Evolutionary conservation across 805 yeast genomes (phyloP), one percentile per base, ranked within the genome.

Genomic region (Starmerella apis): DNA sequence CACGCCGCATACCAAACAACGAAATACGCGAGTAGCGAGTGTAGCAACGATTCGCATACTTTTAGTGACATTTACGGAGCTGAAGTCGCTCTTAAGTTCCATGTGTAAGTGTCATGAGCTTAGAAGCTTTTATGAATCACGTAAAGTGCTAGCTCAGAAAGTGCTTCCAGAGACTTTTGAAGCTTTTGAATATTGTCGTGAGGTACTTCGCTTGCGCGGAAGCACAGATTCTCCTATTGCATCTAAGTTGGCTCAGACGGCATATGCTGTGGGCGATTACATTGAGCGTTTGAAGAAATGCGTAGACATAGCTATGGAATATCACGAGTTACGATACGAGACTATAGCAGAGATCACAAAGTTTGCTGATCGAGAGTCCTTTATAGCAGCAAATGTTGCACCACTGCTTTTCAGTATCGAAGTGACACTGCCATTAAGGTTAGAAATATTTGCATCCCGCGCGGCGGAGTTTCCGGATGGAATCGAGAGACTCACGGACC

Each of bases 141-240:
- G 52, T 3, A 35, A 16, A 11, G 13, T 22, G 13, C 33, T 53
- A 2, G n/a, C 24, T 6, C 45, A 44, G 14, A 25, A 46, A 6
- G 49, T 46, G 25, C 28, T 53, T 8, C 47, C 50, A 1, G 54
- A 43, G 19, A 10, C 44, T 4, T 8, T 37, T 14, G 39, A 13
- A 11, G 50, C 49, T 13, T 47, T 44, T 16, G 54, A 47, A 25
- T 36, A 24, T 41, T 50, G 52, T 28, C 47, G 45, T 14, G 28
- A 44, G 8, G 37, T 31, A 10, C 24, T 53, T 24, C n/a, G 30
- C 18, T 31, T 27, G 32, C 36, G 41, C 31, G 56, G 56, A 2
- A 46, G 52, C 23, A 43, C 47, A 4, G 39, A 53, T n/a, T 30
- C 52, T 3, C 54, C 56, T 10, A 25, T 43, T 3, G 54, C 54